Percentiles rank a stretch among this genome's conserved stretches.
These are phyloP conservation scores for Entoloma clypeatum DNA, from an alignment of 1,284 basidiomycete species.

Conservation along the genomic window DNA sequence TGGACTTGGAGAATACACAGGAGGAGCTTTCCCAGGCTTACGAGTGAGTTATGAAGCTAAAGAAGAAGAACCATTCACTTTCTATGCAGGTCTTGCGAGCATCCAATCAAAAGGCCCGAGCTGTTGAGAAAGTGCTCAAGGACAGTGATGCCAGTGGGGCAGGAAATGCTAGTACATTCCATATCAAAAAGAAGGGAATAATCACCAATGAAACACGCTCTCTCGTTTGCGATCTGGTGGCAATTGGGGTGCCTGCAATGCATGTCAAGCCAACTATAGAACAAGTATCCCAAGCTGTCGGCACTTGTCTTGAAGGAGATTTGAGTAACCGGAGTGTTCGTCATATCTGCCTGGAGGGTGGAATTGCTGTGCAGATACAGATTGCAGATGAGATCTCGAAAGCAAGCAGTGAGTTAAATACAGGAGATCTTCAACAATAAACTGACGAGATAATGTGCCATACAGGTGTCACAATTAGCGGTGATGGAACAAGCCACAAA, in stretches of 20 bases:
- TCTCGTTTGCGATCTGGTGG: neutral
- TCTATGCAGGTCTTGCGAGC: neutral
- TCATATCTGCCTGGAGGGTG: neutral
- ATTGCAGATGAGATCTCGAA: neutral
- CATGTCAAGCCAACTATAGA: neutral
- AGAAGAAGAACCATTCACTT: neutral
- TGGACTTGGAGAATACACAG: neutral
- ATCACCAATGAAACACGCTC: neutral
- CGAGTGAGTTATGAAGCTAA: neutral
- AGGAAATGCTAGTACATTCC: too few relatives aligned
- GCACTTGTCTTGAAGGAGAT: neutral
- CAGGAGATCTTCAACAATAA: neutral
- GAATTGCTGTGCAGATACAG: neutral
- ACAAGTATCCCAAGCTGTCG: neutral
- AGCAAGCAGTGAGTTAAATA: neutral
- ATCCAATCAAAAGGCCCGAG: neutral
- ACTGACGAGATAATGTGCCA: neutral
- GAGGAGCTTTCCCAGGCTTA: neutral
- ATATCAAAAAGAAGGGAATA: neutral
- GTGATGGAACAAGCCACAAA: neutral
- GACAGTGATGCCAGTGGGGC: too few relatives aligned
- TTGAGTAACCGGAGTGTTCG: neutral
- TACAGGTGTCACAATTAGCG: neutral
- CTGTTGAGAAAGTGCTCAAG: too few relatives aligned
- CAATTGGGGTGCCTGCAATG: neutral